A percentile compares a stretch with the other conserved stretches of the same genome.
Evolutionary conservation across 2,329 filamentous ascomycete species (phyloP).

Genomic region (Coniochaeta hoffmannii): DNA sequence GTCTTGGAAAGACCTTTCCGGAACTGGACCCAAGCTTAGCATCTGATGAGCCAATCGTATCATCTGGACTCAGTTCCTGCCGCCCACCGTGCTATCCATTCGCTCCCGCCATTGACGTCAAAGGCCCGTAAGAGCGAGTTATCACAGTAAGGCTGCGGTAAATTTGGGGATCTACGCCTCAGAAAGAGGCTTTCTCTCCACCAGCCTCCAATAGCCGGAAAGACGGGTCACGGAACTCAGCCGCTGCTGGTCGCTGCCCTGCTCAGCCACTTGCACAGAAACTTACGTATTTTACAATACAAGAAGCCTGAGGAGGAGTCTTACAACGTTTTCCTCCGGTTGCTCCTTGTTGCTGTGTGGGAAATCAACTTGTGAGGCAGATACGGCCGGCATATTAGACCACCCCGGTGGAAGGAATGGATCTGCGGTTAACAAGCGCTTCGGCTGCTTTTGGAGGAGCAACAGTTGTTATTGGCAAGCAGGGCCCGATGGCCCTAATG

Average conservation of each 20-base stretch:
- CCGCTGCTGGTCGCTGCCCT: neutral
- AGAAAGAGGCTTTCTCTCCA: neutral
- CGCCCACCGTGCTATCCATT: neutral
- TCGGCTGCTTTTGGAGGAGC: no score
- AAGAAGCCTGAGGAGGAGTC: neutral
- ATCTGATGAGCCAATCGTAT: neutral
- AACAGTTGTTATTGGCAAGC: no score
- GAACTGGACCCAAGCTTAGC: neutral
- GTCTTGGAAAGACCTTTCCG: neutral
- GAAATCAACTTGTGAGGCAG: neutral
- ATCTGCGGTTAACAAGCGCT: neutral
- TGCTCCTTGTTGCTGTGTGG: no score
- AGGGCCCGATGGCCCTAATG: no score
- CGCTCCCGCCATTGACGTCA: neutral
- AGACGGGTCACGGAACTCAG: neutral
- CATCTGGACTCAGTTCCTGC: neutral
- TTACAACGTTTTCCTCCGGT: neutral
- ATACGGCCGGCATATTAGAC: neutral
- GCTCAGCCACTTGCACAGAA: neutral
- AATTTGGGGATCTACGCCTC: neutral
- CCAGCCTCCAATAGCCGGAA: neutral
- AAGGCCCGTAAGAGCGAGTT: neutral
- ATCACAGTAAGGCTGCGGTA: neutral
- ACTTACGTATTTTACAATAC: no score
- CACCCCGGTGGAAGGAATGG: neutral